Percentiles rank a stretch among this genome's conserved stretches.
phyloP scores from a whole-genome alignment of 2,329 filamentous ascomycete genomes.

The Paecilomyces dactylethromorphus region DNA sequence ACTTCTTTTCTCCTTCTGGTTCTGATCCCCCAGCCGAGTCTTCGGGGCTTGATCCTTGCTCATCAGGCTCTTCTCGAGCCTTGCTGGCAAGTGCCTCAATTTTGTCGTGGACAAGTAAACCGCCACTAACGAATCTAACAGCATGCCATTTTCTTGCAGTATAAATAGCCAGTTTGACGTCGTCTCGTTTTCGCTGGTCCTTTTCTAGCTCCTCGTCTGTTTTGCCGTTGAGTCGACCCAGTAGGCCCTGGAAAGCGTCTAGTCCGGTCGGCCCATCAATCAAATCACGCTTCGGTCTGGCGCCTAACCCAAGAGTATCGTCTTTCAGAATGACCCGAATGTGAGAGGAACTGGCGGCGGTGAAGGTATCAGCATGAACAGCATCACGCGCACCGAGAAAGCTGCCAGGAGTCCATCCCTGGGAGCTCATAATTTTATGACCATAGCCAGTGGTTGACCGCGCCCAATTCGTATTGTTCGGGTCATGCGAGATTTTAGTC shows the following conservation, averaged over 20 bases:
- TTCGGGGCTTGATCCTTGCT: conserved; percentile 39
- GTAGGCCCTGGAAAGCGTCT: conserved; percentile 75
- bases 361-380: conserved; percentile 68
- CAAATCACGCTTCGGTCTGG: conserved; percentile 62
- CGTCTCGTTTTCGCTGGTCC: conserved; percentile 61
- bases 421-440: conserved; percentile 77
- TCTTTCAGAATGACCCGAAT: conserved; percentile 83
- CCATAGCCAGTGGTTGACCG: conserved; percentile 77
- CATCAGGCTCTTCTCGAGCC: conserved; percentile 45
- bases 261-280: conserved; percentile 71
- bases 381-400: conserved; percentile 74
- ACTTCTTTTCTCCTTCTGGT: conserved; percentile 28
- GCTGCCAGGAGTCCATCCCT: conserved; percentile 85
- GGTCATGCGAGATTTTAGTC: conserved; percentile 77
- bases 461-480: conserved; percentile 93
- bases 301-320: conserved; percentile 84
- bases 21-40: conserved; percentile 12
- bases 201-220: conserved; percentile 64
- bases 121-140: conserved; percentile 84
- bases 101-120: conserved; percentile 59
- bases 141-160: conserved; percentile 68
- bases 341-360: conserved; percentile 73
- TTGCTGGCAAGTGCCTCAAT: conserved; percentile 29
- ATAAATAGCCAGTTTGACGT: conserved; percentile 67
- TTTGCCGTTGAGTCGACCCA: conserved; percentile 86